Conservation (phyloP, 306 rosid genomes). For the Abrus precatorius region DNA sequence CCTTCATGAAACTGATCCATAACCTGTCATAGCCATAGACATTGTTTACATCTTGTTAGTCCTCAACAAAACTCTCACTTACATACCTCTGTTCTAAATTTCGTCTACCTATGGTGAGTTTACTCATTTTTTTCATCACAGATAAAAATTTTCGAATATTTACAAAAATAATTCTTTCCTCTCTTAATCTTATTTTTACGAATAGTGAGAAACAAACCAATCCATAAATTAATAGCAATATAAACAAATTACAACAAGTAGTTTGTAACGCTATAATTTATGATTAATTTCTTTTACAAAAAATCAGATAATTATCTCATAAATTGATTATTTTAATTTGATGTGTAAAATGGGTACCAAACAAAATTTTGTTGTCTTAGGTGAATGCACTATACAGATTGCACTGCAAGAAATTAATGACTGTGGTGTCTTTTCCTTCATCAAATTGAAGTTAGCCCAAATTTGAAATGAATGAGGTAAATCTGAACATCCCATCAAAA, state of each 20-base stretch:
- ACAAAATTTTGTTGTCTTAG: conserved; percentile 15
- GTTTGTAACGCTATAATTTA: too few relatives aligned
- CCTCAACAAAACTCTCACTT: neutral
- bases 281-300: too few relatives aligned
- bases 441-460: conserved; percentile 28
- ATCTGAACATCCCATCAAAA: conserved; percentile 18
- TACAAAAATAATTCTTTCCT: too few relatives aligned
- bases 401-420: conserved; percentile 17
- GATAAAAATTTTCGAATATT: too few relatives aligned
- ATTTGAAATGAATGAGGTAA: conserved; percentile 34
- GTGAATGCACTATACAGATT: conserved; percentile 1
- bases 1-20: conserved; percentile 37
- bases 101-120: too few relatives aligned
- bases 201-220: neutral
- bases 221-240: neutral
- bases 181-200: too few relatives aligned
- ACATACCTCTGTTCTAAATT: neutral
- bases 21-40: conserved; percentile 40
- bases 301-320: too few relatives aligned
- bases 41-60: neutral
- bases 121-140: too few relatives aligned
- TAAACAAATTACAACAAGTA: neutral
- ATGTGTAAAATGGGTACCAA: neutral
- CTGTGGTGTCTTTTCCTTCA: conserved; percentile 42
- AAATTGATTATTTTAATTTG: neutral